Evolutionary conservation across 1,284 basidiomycete species (phyloP).

Genomic region (Rhodotorula sp.): DNA sequence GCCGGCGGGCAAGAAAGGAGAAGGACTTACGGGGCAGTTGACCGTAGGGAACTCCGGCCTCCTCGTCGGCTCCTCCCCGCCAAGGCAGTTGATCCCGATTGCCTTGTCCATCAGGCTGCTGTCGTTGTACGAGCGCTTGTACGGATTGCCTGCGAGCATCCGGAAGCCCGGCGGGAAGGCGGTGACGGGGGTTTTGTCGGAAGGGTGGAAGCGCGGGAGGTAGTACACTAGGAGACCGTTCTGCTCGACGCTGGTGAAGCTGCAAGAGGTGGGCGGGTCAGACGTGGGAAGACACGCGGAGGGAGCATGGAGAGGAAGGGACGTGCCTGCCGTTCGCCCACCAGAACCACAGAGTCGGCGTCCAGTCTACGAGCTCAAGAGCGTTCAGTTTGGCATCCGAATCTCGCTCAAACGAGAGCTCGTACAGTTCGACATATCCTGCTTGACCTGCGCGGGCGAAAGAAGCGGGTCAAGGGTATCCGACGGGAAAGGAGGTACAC

Average conservation of each 20-base stretch:
- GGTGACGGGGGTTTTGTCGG: conserved; percentile 2
- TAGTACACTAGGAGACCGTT: conserved; percentile 12
- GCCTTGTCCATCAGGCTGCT: conserved; percentile 7
- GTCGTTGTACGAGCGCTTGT: conserved; percentile 22
- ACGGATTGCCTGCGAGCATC: conserved; percentile 53
- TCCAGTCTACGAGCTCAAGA: conserved; percentile 9
- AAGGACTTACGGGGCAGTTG: conserved; percentile 15
- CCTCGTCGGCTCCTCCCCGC: conserved; percentile 2
- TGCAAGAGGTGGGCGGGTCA: background rate
- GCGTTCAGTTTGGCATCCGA: background rate
- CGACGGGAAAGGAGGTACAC: no score
- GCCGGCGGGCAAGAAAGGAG: no score
- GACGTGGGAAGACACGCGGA: background rate
- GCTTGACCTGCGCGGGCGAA: conserved; percentile 8
- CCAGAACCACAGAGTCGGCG: conserved; percentile 11
- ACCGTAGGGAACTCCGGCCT: conserved; percentile 10
- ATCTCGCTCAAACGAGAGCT: background rate
- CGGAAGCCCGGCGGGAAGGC: conserved; percentile 49
- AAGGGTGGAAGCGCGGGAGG: background rate
- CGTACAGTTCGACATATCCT: conserved; percentile 20
- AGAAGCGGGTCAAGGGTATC: background rate
- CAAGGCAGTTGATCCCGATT: conserved; percentile 29
- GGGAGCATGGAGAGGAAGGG: background rate
- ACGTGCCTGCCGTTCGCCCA: conserved; percentile 15
- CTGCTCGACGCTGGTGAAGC: conserved; percentile 19